Base-by-base conservation (phyloP, 2,329 filamentous ascomycete genomes). In the Fonsecaea pedrosoi region DNA sequence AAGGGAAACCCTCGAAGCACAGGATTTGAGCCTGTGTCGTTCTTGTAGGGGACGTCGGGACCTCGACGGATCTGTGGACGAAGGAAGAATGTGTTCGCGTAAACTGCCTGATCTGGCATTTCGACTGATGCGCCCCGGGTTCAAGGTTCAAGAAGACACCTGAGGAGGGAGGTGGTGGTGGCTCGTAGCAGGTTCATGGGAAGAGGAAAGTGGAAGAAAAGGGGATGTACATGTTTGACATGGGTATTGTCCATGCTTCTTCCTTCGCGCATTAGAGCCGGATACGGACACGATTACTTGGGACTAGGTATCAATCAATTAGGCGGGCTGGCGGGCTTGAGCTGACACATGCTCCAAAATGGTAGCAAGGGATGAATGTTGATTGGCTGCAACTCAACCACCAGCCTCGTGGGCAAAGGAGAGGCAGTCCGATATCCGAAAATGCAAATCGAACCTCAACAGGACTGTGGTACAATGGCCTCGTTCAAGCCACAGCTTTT, bases 1-100 rank as follows among this genome's bases (percentile, higher is more conserved):
- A 96, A 81, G 7, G 87, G 78, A 37, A 84, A 78, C 4, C 92
- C 92, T 63, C 89, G 84, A 69, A 96, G 81, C 1, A 87, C 84
- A 0, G 92, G 92, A 75, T 94, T 93, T 48, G 85, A 82, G 69
- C 87, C 85, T 37, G 82, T 77, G n/a, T 79, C 76, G 69, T 82
- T 81, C 30, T 79, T 75, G 69, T 84, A 85, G 4, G 79, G 78
- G n/a, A 78, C 75, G 0, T 73, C 61, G 1, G 80, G 81, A 2
- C 79, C 80, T 72, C 80, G 72, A 6, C 75, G 75, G 10, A 78
- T 71, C 54, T 73, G 73, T 6, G 80, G 80, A 62, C 80, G 78
- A 62, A 80, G 74, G 60, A 60, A 54, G 59, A 61, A 71, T 54
- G 67, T 59, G 48, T 65, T 67, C 59, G 82, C 82, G 25, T 64